These are phyloP conservation scores for Mycogone perniciosa DNA, from an alignment of 2,329 filamentous ascomycete species.

Conservation along the genomic window DNA sequence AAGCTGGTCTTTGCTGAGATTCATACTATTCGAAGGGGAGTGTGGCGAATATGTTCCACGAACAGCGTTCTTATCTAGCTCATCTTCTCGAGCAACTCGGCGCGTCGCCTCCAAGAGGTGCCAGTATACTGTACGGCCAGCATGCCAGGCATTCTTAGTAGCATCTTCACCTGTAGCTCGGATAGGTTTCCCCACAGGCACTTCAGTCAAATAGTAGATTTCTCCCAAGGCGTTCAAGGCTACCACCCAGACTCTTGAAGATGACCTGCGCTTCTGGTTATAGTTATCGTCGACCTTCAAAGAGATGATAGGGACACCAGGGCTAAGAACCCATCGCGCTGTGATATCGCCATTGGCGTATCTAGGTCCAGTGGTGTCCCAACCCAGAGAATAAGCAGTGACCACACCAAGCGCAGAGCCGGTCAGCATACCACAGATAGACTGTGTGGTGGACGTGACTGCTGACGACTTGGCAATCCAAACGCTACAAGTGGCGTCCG, in stretches of 20 bases:
- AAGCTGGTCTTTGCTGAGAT: constrained; percentile 63
- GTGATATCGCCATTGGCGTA: constrained; percentile 72
- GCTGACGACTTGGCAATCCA: constrained; percentile 83
- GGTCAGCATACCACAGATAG: constrained; percentile 72
- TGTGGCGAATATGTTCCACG: constrained; percentile 75
- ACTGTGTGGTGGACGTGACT: constrained; percentile 66
- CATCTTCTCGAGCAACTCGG: constrained; percentile 64
- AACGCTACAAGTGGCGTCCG: constrained; percentile 67
- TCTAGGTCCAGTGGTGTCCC: constrained; percentile 50
- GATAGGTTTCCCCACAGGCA: constrained; percentile 51
- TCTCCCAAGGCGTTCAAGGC: constrained; percentile 92
- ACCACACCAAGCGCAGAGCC: constrained; percentile 81
- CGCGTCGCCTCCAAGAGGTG: constrained; percentile 71
- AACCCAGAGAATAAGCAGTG: constrained; percentile 71
- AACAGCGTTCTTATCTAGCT: constrained; percentile 60
- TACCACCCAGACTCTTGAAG: constrained; percentile 79
- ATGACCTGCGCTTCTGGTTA: constrained; percentile 60
- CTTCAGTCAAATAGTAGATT: constrained; percentile 73
- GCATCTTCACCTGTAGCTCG: constrained; percentile 47
- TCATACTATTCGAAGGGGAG: constrained; percentile 68
- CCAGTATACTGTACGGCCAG: constrained; percentile 76
- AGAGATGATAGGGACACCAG: constrained; percentile 83
- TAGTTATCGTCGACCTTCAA: constrained; percentile 81
- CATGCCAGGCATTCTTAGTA: constrained; percentile 68
- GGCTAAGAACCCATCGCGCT: constrained; percentile 82